Conservation (phyloP, 2,329 filamentous ascomycete species). For the Penicillium hesseltinei region DNA sequence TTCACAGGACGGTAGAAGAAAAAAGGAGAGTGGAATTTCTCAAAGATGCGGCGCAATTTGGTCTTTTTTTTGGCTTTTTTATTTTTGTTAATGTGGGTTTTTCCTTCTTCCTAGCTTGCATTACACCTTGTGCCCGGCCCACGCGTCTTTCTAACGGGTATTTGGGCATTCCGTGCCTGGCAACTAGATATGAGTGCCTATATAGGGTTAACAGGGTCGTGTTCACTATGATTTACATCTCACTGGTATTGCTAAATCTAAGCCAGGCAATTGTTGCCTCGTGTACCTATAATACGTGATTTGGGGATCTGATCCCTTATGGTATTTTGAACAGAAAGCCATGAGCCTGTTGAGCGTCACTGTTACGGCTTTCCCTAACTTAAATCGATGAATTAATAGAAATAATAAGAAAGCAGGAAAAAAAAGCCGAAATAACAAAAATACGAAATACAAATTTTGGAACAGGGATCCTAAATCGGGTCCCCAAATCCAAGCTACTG, state of each 20-base stretch:
- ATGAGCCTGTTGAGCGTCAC: background rate
- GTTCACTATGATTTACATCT: background rate
- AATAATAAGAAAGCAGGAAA: background rate
- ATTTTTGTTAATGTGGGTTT: accelerated
- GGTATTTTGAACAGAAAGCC: background rate
- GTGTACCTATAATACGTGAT: background rate
- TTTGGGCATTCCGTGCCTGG: background rate
- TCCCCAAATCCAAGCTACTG: constrained; percentile 13
- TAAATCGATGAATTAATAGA: background rate
- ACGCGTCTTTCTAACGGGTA: background rate
- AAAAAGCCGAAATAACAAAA: background rate
- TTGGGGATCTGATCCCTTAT: constrained; percentile 3
- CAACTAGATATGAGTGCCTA: background rate
- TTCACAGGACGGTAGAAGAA: background rate
- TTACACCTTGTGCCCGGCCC: background rate
- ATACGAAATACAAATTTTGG: constrained; percentile 16
- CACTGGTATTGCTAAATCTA: background rate
- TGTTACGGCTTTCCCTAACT: background rate
- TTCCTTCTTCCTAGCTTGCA: background rate
- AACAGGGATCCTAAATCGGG: constrained; percentile 19
- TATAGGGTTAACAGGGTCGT: background rate
- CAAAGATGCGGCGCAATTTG: background rate
- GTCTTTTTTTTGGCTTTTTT: background rate
- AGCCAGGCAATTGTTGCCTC: background rate
- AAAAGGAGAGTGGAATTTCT: background rate